Evolutionary conservation across 352 stramenopile genomes (phyloP).

Genomic region (Phytophthora palmivora): DNA sequence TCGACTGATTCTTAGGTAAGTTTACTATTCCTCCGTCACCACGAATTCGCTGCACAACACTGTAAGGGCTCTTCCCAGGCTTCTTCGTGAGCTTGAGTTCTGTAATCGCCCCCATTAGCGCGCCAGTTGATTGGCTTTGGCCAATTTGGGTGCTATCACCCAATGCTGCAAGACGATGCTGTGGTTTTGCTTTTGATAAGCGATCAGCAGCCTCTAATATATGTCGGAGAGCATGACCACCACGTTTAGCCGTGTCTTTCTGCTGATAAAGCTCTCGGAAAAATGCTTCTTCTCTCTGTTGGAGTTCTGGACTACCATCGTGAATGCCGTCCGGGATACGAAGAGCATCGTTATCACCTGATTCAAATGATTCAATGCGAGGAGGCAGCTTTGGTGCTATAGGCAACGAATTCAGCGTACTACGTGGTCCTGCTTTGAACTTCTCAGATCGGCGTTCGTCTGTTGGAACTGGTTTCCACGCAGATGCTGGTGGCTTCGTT

Average conservation of each 20-base stretch:
- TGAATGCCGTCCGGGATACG: conserved; percentile 26
- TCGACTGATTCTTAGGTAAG: conserved; percentile 19
- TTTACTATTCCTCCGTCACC: not conserved
- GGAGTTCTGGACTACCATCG: conserved; percentile 26
- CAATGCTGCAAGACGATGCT: conserved; percentile 53
- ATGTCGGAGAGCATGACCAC: conserved; percentile 68
- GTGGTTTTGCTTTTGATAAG: conserved; percentile 50
- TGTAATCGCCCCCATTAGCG: conserved; percentile 50
- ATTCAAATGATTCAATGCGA: conserved; percentile 63
- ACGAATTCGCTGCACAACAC: conserved; percentile 53
- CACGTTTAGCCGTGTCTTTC: conserved; percentile 44
- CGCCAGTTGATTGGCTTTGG: conserved; percentile 47
- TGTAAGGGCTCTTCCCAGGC: conserved; percentile 60
- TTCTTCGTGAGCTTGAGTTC: conserved; percentile 42
- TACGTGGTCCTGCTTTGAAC: conserved; percentile 29
- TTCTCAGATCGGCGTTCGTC: conserved; percentile 25
- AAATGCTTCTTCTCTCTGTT: conserved; percentile 70
- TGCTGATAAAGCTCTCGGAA: conserved; percentile 77
- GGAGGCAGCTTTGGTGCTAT: conserved; percentile 62
- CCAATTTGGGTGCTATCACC: conserved; percentile 40
- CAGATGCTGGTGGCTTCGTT: conserved; percentile 55
- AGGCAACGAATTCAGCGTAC: conserved; percentile 42
- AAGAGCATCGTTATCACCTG: conserved; percentile 43
- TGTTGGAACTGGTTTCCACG: conserved; percentile 64
- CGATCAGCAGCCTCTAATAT: conserved; percentile 71